Evolutionary conservation across 306 rosid genomes (phyloP).

Genomic region (Clitoria ternatea): DNA sequence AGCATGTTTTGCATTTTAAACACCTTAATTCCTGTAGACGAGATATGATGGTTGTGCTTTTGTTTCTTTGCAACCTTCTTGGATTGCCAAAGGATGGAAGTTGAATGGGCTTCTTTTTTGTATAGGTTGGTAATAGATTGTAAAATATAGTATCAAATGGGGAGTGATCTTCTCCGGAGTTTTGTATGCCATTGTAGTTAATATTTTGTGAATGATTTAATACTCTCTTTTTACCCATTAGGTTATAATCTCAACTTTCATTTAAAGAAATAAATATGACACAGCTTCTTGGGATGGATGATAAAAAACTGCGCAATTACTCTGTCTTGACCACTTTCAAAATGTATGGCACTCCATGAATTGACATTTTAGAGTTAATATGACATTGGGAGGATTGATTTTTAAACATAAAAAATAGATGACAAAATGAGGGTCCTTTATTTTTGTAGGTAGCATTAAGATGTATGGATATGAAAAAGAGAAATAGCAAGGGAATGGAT

Average conservation of each 20-base stretch:
- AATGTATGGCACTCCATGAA: not conserved
- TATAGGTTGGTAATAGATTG: slow-evolving; percentile 73
- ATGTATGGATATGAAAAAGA: too few relatives aligned
- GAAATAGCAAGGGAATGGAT: too few relatives aligned
- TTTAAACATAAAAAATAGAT: too few relatives aligned
- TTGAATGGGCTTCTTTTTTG: slow-evolving; percentile 71
- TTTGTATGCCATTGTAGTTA: slow-evolving; percentile 51
- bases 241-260: not conserved
- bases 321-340: not conserved
- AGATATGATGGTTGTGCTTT: slow-evolving; percentile 58
- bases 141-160: slow-evolving; percentile 64
- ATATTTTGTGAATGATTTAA: slow-evolving; percentile 28
- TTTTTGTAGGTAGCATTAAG: too few relatives aligned
- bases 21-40: slow-evolving; percentile 45
- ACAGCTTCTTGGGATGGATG: not conserved
- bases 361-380: not conserved
- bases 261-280: not conserved
- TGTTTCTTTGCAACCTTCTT: slow-evolving; percentile 37
- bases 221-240: not conserved
- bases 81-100: slow-evolving; percentile 51
- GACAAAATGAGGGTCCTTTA: too few relatives aligned
- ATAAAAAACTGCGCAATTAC: not conserved
- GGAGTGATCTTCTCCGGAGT: slow-evolving; percentile 45
- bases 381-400: not conserved
- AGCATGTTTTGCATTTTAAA: slow-evolving; percentile 42